Percentiles rank a stretch among this genome's conserved stretches.
phyloP scores from a whole-genome alignment of 495 filamentous ascomycete genomes.

The Penicillium cosmopolitanum region DNA sequence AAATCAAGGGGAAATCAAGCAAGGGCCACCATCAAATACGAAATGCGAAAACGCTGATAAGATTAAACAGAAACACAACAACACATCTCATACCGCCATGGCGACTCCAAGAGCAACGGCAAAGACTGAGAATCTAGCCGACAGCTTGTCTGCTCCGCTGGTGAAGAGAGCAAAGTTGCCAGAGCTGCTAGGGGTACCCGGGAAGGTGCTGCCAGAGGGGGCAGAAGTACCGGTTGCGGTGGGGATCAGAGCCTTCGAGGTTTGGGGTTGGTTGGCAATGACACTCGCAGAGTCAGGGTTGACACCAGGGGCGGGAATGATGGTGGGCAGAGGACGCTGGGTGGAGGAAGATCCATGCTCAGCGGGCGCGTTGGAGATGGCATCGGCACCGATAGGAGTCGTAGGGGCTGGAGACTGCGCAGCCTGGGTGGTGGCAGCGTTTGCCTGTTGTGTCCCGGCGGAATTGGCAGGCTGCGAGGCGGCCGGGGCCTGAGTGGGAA shows the following conservation, averaged over 20 bases:
- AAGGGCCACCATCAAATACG: not conserved
- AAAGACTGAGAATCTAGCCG: slow-evolving; percentile 23
- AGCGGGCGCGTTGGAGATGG: not conserved
- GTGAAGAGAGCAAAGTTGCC: slow-evolving; percentile 34
- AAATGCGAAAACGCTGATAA: not conserved
- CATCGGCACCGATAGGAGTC: slow-evolving; percentile 6
- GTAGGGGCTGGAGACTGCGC: not conserved
- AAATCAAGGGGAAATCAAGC: slow-evolving; percentile 5
- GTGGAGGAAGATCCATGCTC: not conserved
- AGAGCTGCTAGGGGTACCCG: slow-evolving; percentile 12
- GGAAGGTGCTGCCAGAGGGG: slow-evolving; percentile 8
- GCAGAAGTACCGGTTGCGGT: slow-evolving; percentile 16
- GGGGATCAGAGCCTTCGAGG: slow-evolving; percentile 20
- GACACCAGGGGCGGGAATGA: slow-evolving; percentile 16
- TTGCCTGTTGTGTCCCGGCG: not conserved
- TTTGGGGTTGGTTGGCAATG: slow-evolving; percentile 3
- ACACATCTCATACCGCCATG: slow-evolving; percentile 21
- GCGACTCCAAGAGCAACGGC: slow-evolving; percentile 23
- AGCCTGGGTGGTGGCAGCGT: not conserved
- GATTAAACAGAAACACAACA: not conserved
- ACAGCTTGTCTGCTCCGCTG: slow-evolving; percentile 29
- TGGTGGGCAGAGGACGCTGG: slow-evolving; percentile 10
- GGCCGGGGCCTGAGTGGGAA: not conserved
- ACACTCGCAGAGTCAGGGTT: slow-evolving; percentile 8
- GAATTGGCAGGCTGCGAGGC: not conserved